Conservation (phyloP, 2,329 filamentous ascomycete genomes). For the Monilinia fructicola region DNA sequence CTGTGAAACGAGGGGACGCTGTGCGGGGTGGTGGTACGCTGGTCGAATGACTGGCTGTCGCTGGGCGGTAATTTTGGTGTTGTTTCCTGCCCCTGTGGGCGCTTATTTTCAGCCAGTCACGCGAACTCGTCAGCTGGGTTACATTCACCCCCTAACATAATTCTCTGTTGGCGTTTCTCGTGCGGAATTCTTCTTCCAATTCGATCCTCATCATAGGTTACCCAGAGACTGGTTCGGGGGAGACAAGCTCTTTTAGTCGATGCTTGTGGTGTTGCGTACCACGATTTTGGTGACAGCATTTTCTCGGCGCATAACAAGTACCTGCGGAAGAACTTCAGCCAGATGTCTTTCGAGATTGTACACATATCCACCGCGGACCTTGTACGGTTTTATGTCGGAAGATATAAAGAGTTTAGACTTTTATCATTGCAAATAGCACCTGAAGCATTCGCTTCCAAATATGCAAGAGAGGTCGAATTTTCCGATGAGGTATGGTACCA, state of each 20-base stretch:
- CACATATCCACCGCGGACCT: conserved; percentile 33
- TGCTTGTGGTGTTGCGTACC: conserved; percentile 2
- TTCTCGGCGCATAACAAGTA: background rate
- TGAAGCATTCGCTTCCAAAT: conserved; percentile 44
- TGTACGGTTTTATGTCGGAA: conserved; percentile 29
- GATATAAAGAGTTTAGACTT: conserved; percentile 36
- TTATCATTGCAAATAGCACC: conserved; percentile 33
- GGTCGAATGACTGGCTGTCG: conserved; percentile 21
- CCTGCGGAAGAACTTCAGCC: background rate
- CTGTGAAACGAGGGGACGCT: conserved; percentile 20
- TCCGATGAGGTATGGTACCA: conserved; percentile 42
- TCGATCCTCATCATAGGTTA: background rate
- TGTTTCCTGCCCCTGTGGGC: conserved; percentile 12
- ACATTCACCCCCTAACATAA: background rate
- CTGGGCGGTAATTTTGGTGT: conserved; percentile 13
- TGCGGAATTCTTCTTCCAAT: background rate
- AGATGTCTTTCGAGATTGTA: conserved; percentile 36
- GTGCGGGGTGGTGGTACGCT: conserved; percentile 2
- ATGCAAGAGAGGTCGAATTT: conserved; percentile 42
- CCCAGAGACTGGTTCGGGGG: conserved; percentile 2
- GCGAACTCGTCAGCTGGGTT: conserved; percentile 14
- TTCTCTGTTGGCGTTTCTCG: conserved; percentile 9
- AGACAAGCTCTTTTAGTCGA: background rate
- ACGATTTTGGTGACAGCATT: background rate
- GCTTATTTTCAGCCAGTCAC: conserved; percentile 21